These are phyloP conservation scores for Capsicum rhomboideum DNA, from an alignment of 257 asterid species.

Conservation along the genomic window DNA sequence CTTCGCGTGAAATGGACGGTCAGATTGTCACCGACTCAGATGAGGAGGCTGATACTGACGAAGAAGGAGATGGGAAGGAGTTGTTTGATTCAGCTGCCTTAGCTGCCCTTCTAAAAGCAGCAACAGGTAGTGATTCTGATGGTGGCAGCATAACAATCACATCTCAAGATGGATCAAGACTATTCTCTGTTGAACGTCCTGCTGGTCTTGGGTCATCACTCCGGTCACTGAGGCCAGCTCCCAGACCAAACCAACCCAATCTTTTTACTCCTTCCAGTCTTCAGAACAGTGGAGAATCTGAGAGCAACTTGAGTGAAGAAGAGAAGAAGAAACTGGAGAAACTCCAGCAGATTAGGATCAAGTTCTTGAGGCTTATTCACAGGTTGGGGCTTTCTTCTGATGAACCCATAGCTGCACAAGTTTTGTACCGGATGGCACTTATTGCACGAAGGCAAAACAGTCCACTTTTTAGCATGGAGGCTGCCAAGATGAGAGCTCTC, in stretches of 20 bases:
- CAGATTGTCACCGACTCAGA: conserved; percentile 92
- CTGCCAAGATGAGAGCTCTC: conserved; percentile 63
- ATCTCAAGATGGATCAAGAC: conserved; percentile 87
- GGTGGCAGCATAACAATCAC: conserved; percentile 70
- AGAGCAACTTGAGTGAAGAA: conserved; percentile 67
- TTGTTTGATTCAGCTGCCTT: conserved; percentile 84
- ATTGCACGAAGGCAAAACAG: conserved; percentile 75
- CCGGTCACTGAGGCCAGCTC: conserved; percentile 63
- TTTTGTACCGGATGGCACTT: conserved; percentile 65
- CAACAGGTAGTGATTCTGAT: conserved; percentile 71
- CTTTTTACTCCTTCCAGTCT: conserved; percentile 37
- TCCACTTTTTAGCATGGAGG: conserved; percentile 55
- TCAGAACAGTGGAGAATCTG: conserved; percentile 43
- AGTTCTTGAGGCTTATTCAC: conserved; percentile 79
- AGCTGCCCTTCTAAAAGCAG: conserved; percentile 93
- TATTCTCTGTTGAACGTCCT: conserved; percentile 88
- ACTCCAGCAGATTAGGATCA: conserved; percentile 70
- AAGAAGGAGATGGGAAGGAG: conserved; percentile 81
- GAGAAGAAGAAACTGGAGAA: conserved; percentile 82
- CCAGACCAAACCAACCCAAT: conserved; percentile 42
- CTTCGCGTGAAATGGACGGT: conserved; percentile 63
- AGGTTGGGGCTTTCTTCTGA: conserved; percentile 73
- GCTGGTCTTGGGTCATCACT: conserved; percentile 93
- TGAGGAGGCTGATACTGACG: conserved; percentile 86
- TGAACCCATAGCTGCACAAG: conserved; percentile 77